phyloP scores from a whole-genome alignment of 2,329 filamentous ascomycete genomes.

The Sclerotiophoma versabilis region DNA sequence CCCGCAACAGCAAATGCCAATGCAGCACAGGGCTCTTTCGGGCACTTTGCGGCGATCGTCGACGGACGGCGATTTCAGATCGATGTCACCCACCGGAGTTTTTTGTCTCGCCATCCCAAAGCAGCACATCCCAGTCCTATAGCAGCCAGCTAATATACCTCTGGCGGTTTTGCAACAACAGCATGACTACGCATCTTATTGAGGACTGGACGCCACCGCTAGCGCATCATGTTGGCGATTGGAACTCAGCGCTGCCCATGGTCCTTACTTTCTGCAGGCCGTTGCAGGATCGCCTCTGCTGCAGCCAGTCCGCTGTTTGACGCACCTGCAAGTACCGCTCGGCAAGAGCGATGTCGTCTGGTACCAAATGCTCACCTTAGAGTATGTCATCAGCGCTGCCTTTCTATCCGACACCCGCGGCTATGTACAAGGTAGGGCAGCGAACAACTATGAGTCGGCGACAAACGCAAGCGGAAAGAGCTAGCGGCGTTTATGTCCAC shows the following conservation, averaged over 20 bases:
- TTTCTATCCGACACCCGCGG: background rate
- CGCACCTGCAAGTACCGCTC: slow-evolving; percentile 22
- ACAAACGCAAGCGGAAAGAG: slow-evolving; percentile 22
- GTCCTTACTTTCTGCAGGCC: slow-evolving; percentile 22
- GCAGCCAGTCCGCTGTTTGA: slow-evolving; percentile 41
- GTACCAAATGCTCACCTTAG: background rate
- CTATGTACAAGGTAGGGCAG: slow-evolving; percentile 16
- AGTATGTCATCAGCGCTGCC: slow-evolving; percentile 6
- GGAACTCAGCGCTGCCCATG: slow-evolving; percentile 25
- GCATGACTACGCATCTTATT: slow-evolving; percentile 24
- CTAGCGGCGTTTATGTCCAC: slow-evolving; percentile 25
- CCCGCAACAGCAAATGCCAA: slow-evolving; percentile 31
- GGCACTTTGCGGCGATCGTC: slow-evolving; percentile 48
- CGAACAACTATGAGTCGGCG: slow-evolving; percentile 5
- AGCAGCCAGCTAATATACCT: slow-evolving; percentile 30
- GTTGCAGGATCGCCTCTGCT: slow-evolving; percentile 29
- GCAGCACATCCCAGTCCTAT: slow-evolving; percentile 31
- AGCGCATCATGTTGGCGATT: slow-evolving; percentile 31
- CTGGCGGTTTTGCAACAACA: slow-evolving; percentile 34
- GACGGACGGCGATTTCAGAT: slow-evolving; percentile 28
- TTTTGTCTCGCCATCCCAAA: slow-evolving; percentile 39
- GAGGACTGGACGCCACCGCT: slow-evolving; percentile 37
- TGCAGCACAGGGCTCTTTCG: slow-evolving; percentile 27
- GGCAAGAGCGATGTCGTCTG: slow-evolving; percentile 12
- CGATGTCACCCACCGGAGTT: slow-evolving; percentile 42